phyloP scores from a whole-genome alignment of 2,329 filamentous ascomycete species.

The Alternaria conjuncta region DNA sequence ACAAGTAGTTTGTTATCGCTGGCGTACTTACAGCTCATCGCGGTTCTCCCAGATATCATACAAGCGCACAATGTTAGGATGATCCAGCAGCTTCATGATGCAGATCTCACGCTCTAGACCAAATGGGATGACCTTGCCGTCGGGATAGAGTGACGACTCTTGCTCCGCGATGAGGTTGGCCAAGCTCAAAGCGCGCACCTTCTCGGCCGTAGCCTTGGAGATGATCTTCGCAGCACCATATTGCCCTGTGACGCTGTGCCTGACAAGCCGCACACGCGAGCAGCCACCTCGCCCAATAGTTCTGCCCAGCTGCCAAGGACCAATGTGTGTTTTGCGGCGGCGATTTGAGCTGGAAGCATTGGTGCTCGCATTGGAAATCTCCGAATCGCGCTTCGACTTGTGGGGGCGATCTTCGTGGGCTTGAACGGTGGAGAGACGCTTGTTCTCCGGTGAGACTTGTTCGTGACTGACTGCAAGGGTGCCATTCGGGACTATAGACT shows the following conservation, averaged over 20 bases:
- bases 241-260: slow-evolving; percentile 79
- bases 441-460: slow-evolving; percentile 54
- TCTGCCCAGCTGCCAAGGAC: slow-evolving; percentile 90
- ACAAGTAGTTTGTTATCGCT: neutral
- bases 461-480: slow-evolving; percentile 51
- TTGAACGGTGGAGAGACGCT: slow-evolving; percentile 60
- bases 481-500: slow-evolving; percentile 54
- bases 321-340: slow-evolving; percentile 76
- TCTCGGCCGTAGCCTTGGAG: slow-evolving; percentile 76
- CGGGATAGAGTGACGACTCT: slow-evolving; percentile 59
- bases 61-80: slow-evolving; percentile 91
- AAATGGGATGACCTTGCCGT: slow-evolving; percentile 77
- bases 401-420: slow-evolving; percentile 56
- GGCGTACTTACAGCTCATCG: slow-evolving; percentile 78
- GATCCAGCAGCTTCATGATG: slow-evolving; percentile 94
- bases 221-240: slow-evolving; percentile 95
- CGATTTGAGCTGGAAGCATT: slow-evolving; percentile 56
- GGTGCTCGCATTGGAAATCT: slow-evolving; percentile 63
- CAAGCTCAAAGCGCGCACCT: slow-evolving; percentile 85
- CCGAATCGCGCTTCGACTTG: slow-evolving; percentile 57
- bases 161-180: slow-evolving; percentile 76
- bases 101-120: slow-evolving; percentile 94
- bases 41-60: slow-evolving; percentile 99
- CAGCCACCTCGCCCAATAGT: slow-evolving; percentile 90
- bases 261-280: slow-evolving; percentile 83